These are phyloP conservation scores for Dipteronia sinensis DNA, from an alignment of 345 rosid genomes.

Conservation along the genomic window DNA sequence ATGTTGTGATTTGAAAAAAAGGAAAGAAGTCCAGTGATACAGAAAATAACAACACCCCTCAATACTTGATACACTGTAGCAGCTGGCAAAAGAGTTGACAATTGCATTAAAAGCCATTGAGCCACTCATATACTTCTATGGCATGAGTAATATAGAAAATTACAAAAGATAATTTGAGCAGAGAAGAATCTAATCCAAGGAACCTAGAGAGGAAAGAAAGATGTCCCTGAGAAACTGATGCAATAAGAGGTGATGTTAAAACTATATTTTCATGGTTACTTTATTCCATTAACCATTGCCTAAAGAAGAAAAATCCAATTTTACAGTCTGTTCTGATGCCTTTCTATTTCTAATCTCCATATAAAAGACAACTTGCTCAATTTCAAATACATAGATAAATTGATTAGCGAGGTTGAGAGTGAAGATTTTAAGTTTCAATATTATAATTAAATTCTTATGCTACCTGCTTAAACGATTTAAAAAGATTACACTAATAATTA, in stretches of 20 bases:
- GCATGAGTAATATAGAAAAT: background rate
- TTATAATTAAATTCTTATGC: background rate
- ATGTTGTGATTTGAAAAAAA: background rate
- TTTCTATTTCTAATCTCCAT: background rate
- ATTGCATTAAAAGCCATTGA: constrained; percentile 13
- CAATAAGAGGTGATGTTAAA: background rate
- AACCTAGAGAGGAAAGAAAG: background rate
- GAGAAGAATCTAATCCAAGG: background rate
- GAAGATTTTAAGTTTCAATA: background rate
- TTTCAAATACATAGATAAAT: background rate
- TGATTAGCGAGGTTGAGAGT: background rate
- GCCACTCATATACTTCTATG: background rate
- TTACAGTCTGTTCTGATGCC: background rate
- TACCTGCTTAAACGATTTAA: background rate
- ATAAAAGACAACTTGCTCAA: background rate
- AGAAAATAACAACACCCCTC: background rate
- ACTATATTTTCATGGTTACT: background rate
- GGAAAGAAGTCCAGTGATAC: background rate
- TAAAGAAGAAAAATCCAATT: background rate
- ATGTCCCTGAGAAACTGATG: background rate
- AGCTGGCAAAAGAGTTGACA: background rate
- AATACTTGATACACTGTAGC: background rate
- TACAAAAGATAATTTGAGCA: background rate
- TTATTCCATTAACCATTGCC: background rate
- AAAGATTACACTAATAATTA: background rate